Percentiles rank a stretch among this genome's conserved stretches.
Evolutionary conservation across 2,329 filamentous ascomycete genomes (phyloP).

Genomic region (Colletotrichum melonis): DNA sequence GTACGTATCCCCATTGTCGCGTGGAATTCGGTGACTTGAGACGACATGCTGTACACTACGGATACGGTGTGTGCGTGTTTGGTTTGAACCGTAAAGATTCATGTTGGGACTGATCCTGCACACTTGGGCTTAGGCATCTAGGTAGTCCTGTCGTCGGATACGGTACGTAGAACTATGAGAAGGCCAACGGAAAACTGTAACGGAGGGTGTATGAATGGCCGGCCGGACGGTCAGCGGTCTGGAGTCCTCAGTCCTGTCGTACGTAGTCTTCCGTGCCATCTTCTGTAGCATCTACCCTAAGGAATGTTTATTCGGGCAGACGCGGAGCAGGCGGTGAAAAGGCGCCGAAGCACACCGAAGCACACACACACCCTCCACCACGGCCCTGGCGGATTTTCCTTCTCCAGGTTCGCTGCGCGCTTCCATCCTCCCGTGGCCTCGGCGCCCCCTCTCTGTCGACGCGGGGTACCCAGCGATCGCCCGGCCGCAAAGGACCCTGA

Average conservation of each 20-base stretch:
- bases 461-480: slow-evolving; percentile 29
- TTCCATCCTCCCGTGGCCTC: slow-evolving; percentile 18
- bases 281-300: background rate
- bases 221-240: slow-evolving; percentile 3
- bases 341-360: slow-evolving; percentile 33
- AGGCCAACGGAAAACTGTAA: background rate
- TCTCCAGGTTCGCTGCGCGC: slow-evolving; percentile 17
- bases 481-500: slow-evolving; percentile 34
- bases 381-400: slow-evolving; percentile 21
- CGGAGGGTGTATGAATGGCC: background rate
- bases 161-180: background rate
- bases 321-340: slow-evolving; percentile 20
- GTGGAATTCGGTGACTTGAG: slow-evolving; percentile 19
- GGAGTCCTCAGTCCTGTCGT: background rate
- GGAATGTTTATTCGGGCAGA: background rate
- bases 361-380: slow-evolving; percentile 32
- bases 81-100: slow-evolving; percentile 13
- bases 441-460: slow-evolving; percentile 3
- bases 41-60: slow-evolving; percentile 9
- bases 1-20: slow-evolving; percentile 14
- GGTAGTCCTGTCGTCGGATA: background rate
- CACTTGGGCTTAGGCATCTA: too few species aligned
- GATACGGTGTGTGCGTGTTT: background rate
- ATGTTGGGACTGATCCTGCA: background rate
- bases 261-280: too few species aligned